Evolutionary conservation across 164 flowering plant species (phyloP).

Genomic region (Akebia trifoliata): DNA sequence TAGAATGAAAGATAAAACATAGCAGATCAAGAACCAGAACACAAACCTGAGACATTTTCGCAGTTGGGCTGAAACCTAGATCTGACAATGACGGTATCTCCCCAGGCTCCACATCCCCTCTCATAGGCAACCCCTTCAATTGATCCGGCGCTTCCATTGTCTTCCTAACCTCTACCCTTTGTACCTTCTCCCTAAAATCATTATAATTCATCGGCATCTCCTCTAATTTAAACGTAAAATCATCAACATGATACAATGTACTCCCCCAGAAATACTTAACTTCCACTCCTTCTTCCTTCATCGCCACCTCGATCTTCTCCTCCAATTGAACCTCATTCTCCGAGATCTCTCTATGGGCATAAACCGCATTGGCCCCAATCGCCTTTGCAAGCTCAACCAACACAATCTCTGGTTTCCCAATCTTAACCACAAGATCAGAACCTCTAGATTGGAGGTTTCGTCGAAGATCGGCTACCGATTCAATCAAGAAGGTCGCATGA

Average conservation of each 20-base stretch:
- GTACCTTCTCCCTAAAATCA: constrained; percentile 78
- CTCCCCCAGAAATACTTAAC: constrained; percentile 97
- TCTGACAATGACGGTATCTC: constrained; percentile 78
- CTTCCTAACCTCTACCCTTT: constrained; percentile 65
- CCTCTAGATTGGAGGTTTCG: constrained; percentile 61
- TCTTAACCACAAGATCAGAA: constrained; percentile 76
- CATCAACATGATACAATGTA: constrained; percentile 84
- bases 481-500: too few relatives aligned
- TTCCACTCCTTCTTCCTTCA: constrained; percentile 87
- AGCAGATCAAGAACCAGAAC: neutral
- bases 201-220: constrained; percentile 83
- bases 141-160: constrained; percentile 73
- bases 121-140: constrained; percentile 64
- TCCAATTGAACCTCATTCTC: constrained; percentile 72
- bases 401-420: constrained; percentile 81
- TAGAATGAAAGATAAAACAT: neutral
- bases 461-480: constrained; percentile 74
- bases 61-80: constrained; percentile 63
- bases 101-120: constrained; percentile 86
- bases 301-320: constrained; percentile 66
- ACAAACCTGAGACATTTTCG: constrained; percentile 59
- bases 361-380: constrained; percentile 84
- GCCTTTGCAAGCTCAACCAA: constrained; percentile 67
- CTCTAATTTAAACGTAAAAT: constrained; percentile 81
- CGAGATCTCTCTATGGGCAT: constrained; percentile 71